Evolutionary conservation across 768 basidiomycete genomes (phyloP), one percentile per base, ranked within the genome.

Genomic region (Agaricus blazei): DNA sequence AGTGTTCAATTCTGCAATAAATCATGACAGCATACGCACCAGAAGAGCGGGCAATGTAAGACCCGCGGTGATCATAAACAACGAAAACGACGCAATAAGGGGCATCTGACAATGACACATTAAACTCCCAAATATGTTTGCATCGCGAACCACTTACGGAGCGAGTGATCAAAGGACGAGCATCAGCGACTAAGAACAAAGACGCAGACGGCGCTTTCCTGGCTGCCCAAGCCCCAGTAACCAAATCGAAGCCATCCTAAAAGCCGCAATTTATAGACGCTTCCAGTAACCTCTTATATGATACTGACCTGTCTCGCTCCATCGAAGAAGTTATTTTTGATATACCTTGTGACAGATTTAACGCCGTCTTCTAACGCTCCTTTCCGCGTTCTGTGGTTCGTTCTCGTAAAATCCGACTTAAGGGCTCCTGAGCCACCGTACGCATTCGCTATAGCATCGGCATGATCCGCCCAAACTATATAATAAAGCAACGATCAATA

Each of bases 401-500:
- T 98, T 49, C 95, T 79, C 15, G 96, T 98, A 66, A 93, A 97
- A 70, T 98, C 97, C 0, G 93, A 92, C 70, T 99, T 99, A 62
- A 99, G 70, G 1, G 97, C 97, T 11, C 90, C 96, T 29, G 95
- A 94, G 19, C 97, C 97, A 46, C 87, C 90, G 70, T 99, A 99
- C 0, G 95, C 94, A 45, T 78, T 83, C 0, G 93, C 84, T 59
- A 99, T 90, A 47, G 78, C 75, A 68, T 99, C 93, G 14, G 92
- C 97, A 65, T 98, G 96, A 63, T 98, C 91, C 26, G 97, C 88
- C 97, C 97, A 99, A 74, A 98, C 96, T 98, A 54, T 98, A 54
- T 23, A 61, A 44, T 31, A 41, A 54, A 26, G 43, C 41, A 52
- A 37, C 12, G 34, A 24, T 31, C 31, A n/a, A 48, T n/a, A 28